Base-by-base conservation (phyloP, 2,329 filamentous ascomycete species). In the Chrysoporthe puriensis region DNA sequence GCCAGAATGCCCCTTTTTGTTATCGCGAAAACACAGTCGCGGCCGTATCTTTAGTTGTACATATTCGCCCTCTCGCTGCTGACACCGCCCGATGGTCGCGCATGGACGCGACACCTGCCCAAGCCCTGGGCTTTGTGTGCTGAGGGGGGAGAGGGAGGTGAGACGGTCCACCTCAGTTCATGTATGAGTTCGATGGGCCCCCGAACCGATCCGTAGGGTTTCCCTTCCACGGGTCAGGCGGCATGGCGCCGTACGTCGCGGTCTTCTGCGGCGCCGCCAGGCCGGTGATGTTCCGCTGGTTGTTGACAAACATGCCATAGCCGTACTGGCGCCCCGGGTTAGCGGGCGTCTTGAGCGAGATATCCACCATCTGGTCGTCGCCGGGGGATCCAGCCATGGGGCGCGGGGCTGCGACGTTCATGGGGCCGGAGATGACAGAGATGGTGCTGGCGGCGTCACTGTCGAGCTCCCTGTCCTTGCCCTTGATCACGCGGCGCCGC, bases 231-330 rank as follows among this genome's bases (percentile, higher is more conserved):
- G 21, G 43, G 16, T 61, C 59, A 14, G 42, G 3, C 43, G 59
- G 59, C 2, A 26, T 26, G n/a, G 43, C 43, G 5, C 59, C 59
- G 18, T 61, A 61, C 7, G 43, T 36, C 16, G 59, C 59, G 42
- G 59, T 61, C 43, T 48, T 44, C 43, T 46, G 59, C 43, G 42
- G 42, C 59, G 59, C 42, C 6, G 59, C 59, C 18, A 61, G n/a
- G 40, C 59, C 59, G 4, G 59, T 61, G 59, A 61, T 61, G 59
- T 61, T 61, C n/a, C 59, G 59, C 59, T 61, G 59, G 26, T 9
- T 61, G 59, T 61, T 61, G 59, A 61, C 59, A 21, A 61, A 46
- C 59, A 61, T 61, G 59, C 59, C 59, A n/a, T 61, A 61, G 1
- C 43, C 59, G 16, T 61, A 61, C 59, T 46, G 40, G 26, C 42